These are phyloP conservation scores for Fermentozyma sake DNA, from an alignment of 1,139 yeast species.

Conservation along the genomic window DNA sequence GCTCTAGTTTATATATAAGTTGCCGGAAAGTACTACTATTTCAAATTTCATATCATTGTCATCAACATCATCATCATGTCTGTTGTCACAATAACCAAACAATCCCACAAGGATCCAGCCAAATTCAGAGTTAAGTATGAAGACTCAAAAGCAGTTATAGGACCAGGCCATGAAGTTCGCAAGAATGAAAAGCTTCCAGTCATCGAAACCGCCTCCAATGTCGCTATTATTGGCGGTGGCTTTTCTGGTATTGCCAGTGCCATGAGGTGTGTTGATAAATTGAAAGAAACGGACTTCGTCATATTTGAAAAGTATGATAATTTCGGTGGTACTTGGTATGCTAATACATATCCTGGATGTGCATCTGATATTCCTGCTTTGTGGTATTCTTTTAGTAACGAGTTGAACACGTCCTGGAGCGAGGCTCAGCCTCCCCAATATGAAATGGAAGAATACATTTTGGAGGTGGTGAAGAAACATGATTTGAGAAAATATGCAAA, in stretches of 20 bases:
- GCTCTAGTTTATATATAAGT: no score
- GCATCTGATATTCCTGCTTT: constrained; percentile 50
- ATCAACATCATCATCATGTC: no score
- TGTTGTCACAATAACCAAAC: constrained; percentile 24
- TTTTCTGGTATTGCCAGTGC: constrained; percentile 42
- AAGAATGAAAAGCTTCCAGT: constrained; percentile 18
- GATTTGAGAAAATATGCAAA: constrained; percentile 25
- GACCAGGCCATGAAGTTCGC: constrained; percentile 15
- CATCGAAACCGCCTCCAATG: constrained; percentile 21
- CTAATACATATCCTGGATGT: constrained; percentile 52
- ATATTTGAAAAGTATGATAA: constrained; percentile 42
- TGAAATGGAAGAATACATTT: constrained; percentile 46
- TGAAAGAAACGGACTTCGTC: constrained; percentile 30
- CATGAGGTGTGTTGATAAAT: constrained; percentile 24
- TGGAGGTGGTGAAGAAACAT: constrained; percentile 33
- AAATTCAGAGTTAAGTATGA: constrained; percentile 26
- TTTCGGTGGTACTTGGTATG: constrained; percentile 56
- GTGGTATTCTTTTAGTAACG: constrained; percentile 42
- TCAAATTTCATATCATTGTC: no score
- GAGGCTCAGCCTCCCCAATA: constrained; percentile 44
- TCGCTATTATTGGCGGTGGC: constrained; percentile 47
- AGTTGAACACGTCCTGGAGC: constrained; percentile 41
- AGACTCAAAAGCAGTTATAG: constrained; percentile 26
- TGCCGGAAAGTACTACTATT: no score
- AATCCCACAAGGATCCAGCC: constrained; percentile 31